Evolutionary conservation across 768 basidiomycete species (phyloP), one percentile per base, ranked within the genome.

Genomic region (Guyanaporus albipodus): DNA sequence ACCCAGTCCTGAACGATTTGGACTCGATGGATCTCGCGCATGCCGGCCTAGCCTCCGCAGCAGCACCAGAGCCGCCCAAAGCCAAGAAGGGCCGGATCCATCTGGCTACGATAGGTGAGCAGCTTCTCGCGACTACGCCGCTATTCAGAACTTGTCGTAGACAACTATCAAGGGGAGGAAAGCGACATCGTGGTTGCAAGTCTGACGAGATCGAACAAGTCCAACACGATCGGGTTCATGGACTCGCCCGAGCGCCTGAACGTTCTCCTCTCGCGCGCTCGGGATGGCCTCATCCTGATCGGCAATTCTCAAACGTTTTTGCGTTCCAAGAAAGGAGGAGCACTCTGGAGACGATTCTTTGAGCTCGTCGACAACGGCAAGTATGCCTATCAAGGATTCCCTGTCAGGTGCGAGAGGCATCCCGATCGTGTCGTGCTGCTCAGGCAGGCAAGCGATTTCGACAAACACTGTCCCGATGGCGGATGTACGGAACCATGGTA

Each of bases 151-250:
- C 4, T 3, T 11, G n/a, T 11, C 15, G 9, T 44, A 85, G 85
- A 87, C 50, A 87, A 87, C 54, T 87, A 85, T 50, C 85, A 87
- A 53, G 85, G 85, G 9, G 85, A 87, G 54, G 84, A 87, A 58
- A 79, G 80, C 42, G 74, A 85, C 21, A 79, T 87, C 40, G 82
- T 87, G 18, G 66, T 87, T 21, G 70, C 72, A 6, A 78, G 75
- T 6, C 62, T 87, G 10, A 83, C 80, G 0, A 60, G 85, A 33
- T 83, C 83, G 55, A 86, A 87, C 49, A 8, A 65, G 0, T 55
- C 65, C 0, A 59, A 74, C 40, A 71, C 79, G 48, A 86, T 87
- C 28, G 85, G 85, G 0, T 87, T 87, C 64, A 85, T 87, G 83
- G 74, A 64, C 39, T 72, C 83, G 3, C 78, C 81, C 0, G 80